Base-by-base conservation (phyloP, 306 rosid genomes). In the Elaeagnus macrophylla region DNA sequence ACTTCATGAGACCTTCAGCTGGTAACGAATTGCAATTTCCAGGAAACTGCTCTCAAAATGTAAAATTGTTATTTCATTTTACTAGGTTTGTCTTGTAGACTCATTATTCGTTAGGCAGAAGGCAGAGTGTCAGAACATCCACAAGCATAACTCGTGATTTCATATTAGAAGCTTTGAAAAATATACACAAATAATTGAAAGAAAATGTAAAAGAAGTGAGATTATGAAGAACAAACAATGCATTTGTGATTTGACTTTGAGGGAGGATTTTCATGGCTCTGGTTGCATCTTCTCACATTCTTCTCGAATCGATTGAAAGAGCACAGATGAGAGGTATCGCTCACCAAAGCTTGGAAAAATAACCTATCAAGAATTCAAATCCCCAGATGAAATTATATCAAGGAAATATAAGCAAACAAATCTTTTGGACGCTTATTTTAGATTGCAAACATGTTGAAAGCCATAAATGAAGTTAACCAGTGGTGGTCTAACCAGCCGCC, bases 201-300 rank as follows among this genome's bases (percentile, higher is more conserved):
- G 18, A 37, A 39, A 61, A 51, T 41, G 37, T 5, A 48, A 15
- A 40, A 39, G 13, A 13, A 52, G n/a, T 10, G 41, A 10, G 13
- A 50, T 8, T 7, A 25, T 25, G 7, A 7, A 39, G n/a, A 4
- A 8, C 12, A 6, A 40, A 55, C 15, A 53, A 35, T 32, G 6
- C 18, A 12, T 35, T n/a, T 6, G 12, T 7, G 32, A 4, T 6
- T 8, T 10, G 18, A 41, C 43, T 36, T 11, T 19, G 25, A 14
- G 42, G 36, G 16, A 32, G 36, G 55, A 55, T 10, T 10, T 68
- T 88, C 85, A 91, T 43, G 80, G 83, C 84, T 82, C 96, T 0
- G 95, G 95, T 69, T 80, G 85, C 99, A 93, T 87, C 46, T 80
- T 77, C 81, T 87, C 99, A 36, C 93, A 78, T 75, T 91, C 96